Evolutionary conservation across 2,329 filamentous ascomycete species (phyloP).

Genomic region (Aspergillus melleus): DNA sequence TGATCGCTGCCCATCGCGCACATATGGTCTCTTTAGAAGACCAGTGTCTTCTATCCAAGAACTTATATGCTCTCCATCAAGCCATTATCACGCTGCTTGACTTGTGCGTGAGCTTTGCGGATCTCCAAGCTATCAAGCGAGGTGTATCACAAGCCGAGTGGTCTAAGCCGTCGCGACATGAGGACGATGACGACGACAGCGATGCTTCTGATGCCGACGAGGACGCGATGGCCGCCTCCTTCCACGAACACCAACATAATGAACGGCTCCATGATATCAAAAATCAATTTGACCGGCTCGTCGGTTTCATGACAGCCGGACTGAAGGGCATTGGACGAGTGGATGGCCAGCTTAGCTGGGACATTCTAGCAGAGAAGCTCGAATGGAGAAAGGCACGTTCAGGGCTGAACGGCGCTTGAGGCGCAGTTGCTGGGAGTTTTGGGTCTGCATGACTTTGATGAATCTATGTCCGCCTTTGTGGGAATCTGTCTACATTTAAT

Average conservation of each 20-base stretch:
- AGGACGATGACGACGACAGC: constrained; percentile 15
- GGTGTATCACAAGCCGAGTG: constrained; percentile 26
- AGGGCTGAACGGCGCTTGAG: neutral
- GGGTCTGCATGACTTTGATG: neutral
- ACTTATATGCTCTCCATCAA: constrained; percentile 69
- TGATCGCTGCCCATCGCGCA: constrained; percentile 68
- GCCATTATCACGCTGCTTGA: constrained; percentile 76
- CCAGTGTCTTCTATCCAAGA: constrained; percentile 68
- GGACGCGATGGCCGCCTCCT: constrained; percentile 40
- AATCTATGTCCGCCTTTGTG: neutral
- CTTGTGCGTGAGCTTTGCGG: constrained; percentile 68
- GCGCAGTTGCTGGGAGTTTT: neutral
- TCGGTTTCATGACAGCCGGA: constrained; percentile 71
- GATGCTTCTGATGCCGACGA: constrained; percentile 26
- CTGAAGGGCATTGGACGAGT: constrained; percentile 74
- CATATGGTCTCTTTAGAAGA: constrained; percentile 65
- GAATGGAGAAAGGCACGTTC: constrained; percentile 48
- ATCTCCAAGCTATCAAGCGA: constrained; percentile 51
- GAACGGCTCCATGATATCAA: constrained; percentile 59
- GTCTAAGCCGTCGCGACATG: neutral
- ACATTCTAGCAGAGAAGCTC: constrained; percentile 77
- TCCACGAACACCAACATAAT: constrained; percentile 47
- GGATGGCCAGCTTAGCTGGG: constrained; percentile 72
- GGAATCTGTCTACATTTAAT: neutral
- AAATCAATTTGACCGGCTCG: constrained; percentile 62